Conservation (phyloP, 352 stramenopile species). For the Saprolegnia diclina region DNA sequence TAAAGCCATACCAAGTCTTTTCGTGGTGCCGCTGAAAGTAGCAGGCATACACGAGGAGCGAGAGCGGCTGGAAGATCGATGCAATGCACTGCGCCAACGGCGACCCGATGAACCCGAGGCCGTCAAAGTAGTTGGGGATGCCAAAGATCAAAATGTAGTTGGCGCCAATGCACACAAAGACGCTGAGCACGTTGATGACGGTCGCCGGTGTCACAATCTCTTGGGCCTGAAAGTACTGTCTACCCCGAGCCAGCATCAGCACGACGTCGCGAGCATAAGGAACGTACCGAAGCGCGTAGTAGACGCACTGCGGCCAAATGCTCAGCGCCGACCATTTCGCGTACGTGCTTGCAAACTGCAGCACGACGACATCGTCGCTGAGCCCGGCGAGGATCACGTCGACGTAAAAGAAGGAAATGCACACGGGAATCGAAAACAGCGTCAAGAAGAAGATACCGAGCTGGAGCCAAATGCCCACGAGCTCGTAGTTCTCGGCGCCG, state of each 20-base stretch:
- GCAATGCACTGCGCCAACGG: constrained; percentile 62
- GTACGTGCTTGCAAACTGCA: constrained; percentile 58
- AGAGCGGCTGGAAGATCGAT: constrained; percentile 67
- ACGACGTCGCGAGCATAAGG: background rate
- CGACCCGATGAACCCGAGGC: constrained; percentile 64
- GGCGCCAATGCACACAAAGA: constrained; percentile 54
- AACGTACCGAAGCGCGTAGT: constrained; percentile 47
- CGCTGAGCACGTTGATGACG: constrained; percentile 65
- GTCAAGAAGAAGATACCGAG: constrained; percentile 64
- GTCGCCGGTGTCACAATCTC: constrained; percentile 75
- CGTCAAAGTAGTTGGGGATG: constrained; percentile 41
- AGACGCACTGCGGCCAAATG: constrained; percentile 62
- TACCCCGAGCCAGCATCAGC: background rate
- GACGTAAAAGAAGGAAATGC: constrained; percentile 79
- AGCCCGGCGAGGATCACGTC: constrained; percentile 57
- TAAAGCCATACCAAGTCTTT: constrained; percentile 62
- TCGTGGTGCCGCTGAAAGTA: constrained; percentile 77
- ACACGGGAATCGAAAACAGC: constrained; percentile 61
- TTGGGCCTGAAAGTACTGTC: constrained; percentile 71
- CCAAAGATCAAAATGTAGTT: constrained; percentile 83
- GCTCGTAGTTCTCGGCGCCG: constrained; percentile 66
- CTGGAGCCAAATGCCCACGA: constrained; percentile 77
- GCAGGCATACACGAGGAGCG: constrained; percentile 61
- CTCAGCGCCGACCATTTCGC: constrained; percentile 50
- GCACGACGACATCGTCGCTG: constrained; percentile 56